A percentile compares a stretch with the other conserved stretches of the same genome.
phyloP scores from a whole-genome alignment of 1,139 yeast species.

The Blastobotrys apis region DNA sequence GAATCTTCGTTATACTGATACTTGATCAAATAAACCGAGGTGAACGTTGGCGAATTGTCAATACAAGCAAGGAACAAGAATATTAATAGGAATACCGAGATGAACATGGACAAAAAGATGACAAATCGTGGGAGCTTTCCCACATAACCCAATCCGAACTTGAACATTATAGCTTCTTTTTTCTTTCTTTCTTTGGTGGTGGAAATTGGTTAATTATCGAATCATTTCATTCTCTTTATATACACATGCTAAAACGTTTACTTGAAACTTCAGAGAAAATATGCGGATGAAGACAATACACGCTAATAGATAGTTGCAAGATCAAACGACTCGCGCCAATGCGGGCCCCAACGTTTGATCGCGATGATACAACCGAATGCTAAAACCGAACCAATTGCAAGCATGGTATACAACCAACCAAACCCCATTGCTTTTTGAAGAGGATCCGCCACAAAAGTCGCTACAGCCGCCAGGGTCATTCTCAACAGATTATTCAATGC shows the following conservation, averaged over 20 bases:
- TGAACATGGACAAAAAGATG: constrained; percentile 35
- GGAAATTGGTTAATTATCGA: background rate
- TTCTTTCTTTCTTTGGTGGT: too few relatives aligned
- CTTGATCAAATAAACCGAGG: constrained; percentile 45
- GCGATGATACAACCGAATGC: constrained; percentile 44
- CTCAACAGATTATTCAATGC: constrained; percentile 75
- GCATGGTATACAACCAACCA: constrained; percentile 65
- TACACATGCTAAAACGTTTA: background rate
- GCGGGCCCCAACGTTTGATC: constrained; percentile 54
- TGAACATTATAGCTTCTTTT: constrained; percentile 6
- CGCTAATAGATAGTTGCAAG: constrained; percentile 39
- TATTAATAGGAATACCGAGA: constrained; percentile 43
- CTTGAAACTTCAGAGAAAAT: background rate
- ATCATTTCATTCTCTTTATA: background rate
- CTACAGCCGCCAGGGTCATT: constrained; percentile 69
- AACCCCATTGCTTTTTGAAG: constrained; percentile 53
- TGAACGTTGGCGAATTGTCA: constrained; percentile 39
- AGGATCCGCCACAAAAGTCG: constrained; percentile 74
- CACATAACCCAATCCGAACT: constrained; percentile 12
- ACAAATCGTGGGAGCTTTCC: constrained; percentile 26
- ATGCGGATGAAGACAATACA: background rate
- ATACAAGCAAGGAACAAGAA: constrained; percentile 54
- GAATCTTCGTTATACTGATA: constrained; percentile 46
- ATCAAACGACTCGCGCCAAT: constrained; percentile 64
- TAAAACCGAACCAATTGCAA: constrained; percentile 47